Evolutionary conservation across 2,329 filamentous ascomycete genomes (phyloP), one percentile per base, ranked within the genome.

Genomic region (Ophidiomyces ophidiicola): DNA sequence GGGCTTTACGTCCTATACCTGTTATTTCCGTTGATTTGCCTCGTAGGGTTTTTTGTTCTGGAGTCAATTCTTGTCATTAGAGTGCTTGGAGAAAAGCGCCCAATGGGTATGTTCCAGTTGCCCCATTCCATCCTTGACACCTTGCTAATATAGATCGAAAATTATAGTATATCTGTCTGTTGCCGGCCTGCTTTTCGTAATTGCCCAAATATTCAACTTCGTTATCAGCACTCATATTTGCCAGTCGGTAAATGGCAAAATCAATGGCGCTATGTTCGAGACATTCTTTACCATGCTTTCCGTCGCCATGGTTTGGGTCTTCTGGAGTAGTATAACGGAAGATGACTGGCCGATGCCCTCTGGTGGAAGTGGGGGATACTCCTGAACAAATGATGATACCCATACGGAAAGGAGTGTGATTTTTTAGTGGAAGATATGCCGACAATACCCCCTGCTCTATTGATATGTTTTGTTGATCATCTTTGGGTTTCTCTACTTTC

Each of bases 321-420:
- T 98, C 69, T 98, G 90, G 90, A 93, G 86, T 32, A 94, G 86
- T 65, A 98, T 98, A 53, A 98, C 90, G 11, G 90, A 98, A 63
- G 90, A 98, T 54, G 88, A 94, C 66, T 98, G 90, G 90, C 85
- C 87, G 2, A 69, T 73, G 59, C 67, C 70, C 12, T 44, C 53
- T 12, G 42, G 47, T 20, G n/a, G 14, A 7, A 43, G 44, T 7
- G 56, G 42, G 17, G 41, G 50, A 32, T 62, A 60, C 50, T 58
- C 52, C 41, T 58, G 21, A 46, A 14, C 25, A 41, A 31, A 7
- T 26, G 24, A 26, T 26, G 7, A n/a, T 7, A 26, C 24, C 24
- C 24, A n/a, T 26, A 7, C 24, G n/a, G n/a, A n/a, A n/a, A n/a
- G n/a, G n/a, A n/a, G n/a, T n/a, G n/a, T n/a, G n/a, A n/a, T n/a